Conservation (phyloP, 192 early-diverging fungal genomes). For the Coemansia sp. region DNA sequence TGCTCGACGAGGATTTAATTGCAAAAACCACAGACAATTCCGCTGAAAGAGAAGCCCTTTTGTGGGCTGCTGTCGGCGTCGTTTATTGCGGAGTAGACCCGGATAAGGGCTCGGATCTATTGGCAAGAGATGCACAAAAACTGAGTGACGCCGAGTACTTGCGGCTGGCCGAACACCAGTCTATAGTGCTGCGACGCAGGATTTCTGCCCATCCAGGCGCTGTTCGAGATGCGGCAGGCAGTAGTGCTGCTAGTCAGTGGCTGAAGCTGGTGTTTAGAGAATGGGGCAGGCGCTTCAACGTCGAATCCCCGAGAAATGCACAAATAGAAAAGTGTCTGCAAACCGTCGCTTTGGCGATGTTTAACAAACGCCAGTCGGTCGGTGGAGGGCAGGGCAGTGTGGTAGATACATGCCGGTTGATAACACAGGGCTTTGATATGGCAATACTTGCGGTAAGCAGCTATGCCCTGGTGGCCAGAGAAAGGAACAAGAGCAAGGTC, state of each 20-base stretch:
- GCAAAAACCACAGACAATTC: background rate
- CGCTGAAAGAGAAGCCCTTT: constrained; percentile 9
- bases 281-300: constrained; percentile 15
- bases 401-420: constrained; percentile 9
- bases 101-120: constrained; percentile 9
- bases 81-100: constrained; percentile 16
- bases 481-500: background rate
- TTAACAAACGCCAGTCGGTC: background rate
- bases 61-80: constrained; percentile 19
- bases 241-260: constrained; percentile 16
- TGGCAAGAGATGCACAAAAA: background rate
- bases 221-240: background rate
- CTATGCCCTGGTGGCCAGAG: background rate
- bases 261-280: constrained; percentile 35
- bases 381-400: background rate
- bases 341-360: constrained; percentile 14
- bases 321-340: constrained; percentile 3
- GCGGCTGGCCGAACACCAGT: constrained; percentile 8
- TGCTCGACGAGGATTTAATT: background rate
- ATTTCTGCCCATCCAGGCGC: background rate
- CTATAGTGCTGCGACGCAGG: constrained; percentile 22
- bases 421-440: constrained; percentile 34
- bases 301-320: background rate
- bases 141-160: constrained; percentile 2
- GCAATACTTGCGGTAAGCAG: constrained; percentile 18